Evolutionary conservation across 78 protist genomes (phyloP), one percentile per base, ranked within the genome.

Genomic region (Reticulomyxa filosa): DNA sequence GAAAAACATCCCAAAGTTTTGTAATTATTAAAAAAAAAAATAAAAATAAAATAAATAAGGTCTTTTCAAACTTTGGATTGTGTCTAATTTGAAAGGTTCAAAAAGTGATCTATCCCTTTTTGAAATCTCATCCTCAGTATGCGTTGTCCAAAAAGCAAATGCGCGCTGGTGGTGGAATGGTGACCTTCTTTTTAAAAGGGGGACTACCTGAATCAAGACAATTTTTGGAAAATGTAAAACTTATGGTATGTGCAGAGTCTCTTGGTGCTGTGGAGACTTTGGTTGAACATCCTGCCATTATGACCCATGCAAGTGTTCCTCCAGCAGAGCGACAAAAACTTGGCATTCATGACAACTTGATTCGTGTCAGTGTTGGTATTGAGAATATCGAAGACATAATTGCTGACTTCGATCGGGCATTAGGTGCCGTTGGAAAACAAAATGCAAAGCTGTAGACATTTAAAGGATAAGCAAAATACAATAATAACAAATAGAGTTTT

Each of bases 291-390:
- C 53, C 51, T 25, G 39, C 59, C 39, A 65, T 72, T 36, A 83
- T 83, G 89, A 83, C 89, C 8, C 88, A 83, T 39, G 82, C 82
- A 10, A 37, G 73, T 22, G 88, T 83, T n/a, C 84, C 88, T 35
- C 46, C 38, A 3, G 78, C 67, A 29, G 75, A 74, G 63, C 82
- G 83, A 48, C 34, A 27, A 27, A 64, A 77, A 48, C 29, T 78
- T 17, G 78, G 79, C 69, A 76, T 81, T 8, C 26, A 59, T 59
- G 17, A n/a, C 50, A 42, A n/a, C 32, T 11, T 55, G 10, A 33
- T 55, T 8, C 10, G 59, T 22, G 39, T 55, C 30, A 32, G 39
- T 10, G 59, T 55, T 10, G 59, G 59, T 33, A 2, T 42, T 42
- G 50, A 42, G 50, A 17, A 42, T n/a, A 42, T 42, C 50, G 50